A percentile compares a stretch with the other conserved stretches of the same genome.
These are phyloP conservation scores for Hanseniaspora mollemarum DNA, from an alignment of 805 yeast genomes.

Conservation along the genomic window DNA sequence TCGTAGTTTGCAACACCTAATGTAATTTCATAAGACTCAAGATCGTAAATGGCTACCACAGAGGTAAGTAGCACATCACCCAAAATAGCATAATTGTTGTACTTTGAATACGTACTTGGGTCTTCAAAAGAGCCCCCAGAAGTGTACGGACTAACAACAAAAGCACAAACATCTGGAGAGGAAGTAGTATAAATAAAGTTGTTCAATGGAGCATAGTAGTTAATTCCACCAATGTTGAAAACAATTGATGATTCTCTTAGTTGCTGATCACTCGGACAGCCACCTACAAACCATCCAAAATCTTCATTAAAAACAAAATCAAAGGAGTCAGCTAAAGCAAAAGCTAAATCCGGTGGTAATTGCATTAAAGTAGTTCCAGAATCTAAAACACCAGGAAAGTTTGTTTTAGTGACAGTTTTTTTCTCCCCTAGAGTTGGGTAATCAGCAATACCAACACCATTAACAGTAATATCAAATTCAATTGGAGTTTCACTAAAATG, in stretches of 20 bases:
- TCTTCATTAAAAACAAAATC: constrained; percentile 33
- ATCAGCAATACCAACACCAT: constrained; percentile 29
- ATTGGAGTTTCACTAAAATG: constrained; percentile 18
- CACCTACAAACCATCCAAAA: constrained; percentile 34
- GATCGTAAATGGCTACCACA: constrained; percentile 46
- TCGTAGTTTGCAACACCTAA: constrained; percentile 35
- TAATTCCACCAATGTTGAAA: constrained; percentile 50
- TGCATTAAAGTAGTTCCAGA: constrained; percentile 38
- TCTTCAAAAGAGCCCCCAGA: constrained; percentile 18
- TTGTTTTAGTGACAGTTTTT: constrained; percentile 25
- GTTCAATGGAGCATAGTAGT: constrained; percentile 40
- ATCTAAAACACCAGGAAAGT: constrained; percentile 35
- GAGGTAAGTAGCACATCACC: constrained; percentile 46
- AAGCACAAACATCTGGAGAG: constrained; percentile 33
- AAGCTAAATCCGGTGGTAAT: constrained; percentile 33
- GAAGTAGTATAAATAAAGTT: constrained; percentile 26
- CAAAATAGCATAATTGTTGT: constrained; percentile 32
- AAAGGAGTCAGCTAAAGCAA: constrained; percentile 30
- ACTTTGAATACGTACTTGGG: constrained; percentile 16
- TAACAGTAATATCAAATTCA: constrained; percentile 29
- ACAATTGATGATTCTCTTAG: constrained; percentile 21
- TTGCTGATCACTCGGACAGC: constrained; percentile 31
- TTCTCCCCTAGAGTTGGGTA: constrained; percentile 19
- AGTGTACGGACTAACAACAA: constrained; percentile 30
- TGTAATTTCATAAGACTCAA: constrained; percentile 36